These are phyloP conservation scores for Aspergillus quadrilineatus DNA, from an alignment of 2,329 filamentous ascomycete species.

Conservation along the genomic window DNA sequence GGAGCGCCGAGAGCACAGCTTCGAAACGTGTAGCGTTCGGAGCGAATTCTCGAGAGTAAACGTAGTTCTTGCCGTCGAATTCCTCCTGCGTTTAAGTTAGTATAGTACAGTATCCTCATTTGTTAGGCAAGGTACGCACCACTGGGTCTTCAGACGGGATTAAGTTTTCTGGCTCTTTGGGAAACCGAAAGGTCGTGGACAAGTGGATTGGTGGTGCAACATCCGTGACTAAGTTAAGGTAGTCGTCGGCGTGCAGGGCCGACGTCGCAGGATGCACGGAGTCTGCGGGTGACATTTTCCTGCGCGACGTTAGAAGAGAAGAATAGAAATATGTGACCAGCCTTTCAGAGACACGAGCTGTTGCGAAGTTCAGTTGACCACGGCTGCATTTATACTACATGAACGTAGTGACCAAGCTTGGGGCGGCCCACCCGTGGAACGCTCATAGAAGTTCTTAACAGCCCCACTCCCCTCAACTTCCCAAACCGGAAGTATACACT, in stretches of 20 bases:
- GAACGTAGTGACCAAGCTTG: neutral
- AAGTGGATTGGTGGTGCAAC: slow-evolving; percentile 87
- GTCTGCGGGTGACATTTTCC: slow-evolving; percentile 21
- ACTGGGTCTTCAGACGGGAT: slow-evolving; percentile 51
- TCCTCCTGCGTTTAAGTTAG: slow-evolving; percentile 15
- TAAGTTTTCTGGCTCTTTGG: slow-evolving; percentile 66
- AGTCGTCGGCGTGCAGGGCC: slow-evolving; percentile 77
- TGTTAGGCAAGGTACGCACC: slow-evolving; percentile 30
- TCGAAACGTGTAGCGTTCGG: slow-evolving; percentile 86
- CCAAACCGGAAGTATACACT: slow-evolving; percentile 16
- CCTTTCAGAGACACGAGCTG: neutral
- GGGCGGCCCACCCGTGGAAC: neutral
- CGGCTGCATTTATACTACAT: neutral
- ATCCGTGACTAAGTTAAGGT: slow-evolving; percentile 69
- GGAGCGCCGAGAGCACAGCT: slow-evolving; percentile 71
- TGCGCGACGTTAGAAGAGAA: neutral
- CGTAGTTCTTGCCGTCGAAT: slow-evolving; percentile 49
- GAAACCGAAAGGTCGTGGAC: slow-evolving; percentile 86
- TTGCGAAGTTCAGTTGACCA: neutral
- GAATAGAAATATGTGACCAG: neutral
- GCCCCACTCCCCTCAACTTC: slow-evolving; percentile 30
- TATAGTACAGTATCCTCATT: neutral
- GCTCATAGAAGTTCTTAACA: neutral
- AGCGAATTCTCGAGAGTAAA: slow-evolving; percentile 79
- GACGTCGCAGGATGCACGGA: slow-evolving; percentile 49